A percentile compares a stretch with the other conserved stretches of the same genome.
Conservation (phyloP, 352 stramenopile genomes). For the Pelagophyceae sp. region DNA sequence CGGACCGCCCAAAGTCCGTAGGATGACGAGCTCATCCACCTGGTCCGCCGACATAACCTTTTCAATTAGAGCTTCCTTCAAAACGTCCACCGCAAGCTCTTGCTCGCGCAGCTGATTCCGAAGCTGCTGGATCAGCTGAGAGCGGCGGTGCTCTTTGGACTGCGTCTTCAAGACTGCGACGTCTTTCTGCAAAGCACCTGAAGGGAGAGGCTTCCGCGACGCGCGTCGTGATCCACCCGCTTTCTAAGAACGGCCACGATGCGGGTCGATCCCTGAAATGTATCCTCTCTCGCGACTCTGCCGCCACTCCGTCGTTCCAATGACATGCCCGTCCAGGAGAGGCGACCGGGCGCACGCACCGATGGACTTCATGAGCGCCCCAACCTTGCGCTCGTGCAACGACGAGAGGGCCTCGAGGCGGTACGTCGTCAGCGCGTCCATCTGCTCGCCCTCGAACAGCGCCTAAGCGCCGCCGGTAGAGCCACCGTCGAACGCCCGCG, state of each 20-base stretch:
- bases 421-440: neutral
- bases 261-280: too few relatives aligned
- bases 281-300: too few relatives aligned
- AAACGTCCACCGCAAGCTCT: conserved; percentile 65
- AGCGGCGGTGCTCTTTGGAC: conserved; percentile 69
- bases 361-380: conserved; percentile 70
- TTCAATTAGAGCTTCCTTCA: conserved; percentile 53
- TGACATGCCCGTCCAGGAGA: too few relatives aligned
- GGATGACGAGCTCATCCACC: conserved; percentile 72
- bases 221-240: too few relatives aligned
- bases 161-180: conserved; percentile 58
- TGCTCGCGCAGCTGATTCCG: conserved; percentile 62
- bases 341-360: too few relatives aligned
- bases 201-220: too few relatives aligned
- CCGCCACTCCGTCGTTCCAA: too few relatives aligned
- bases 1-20: conserved; percentile 56
- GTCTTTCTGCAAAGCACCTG: conserved; percentile 66
- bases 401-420: conserved; percentile 1
- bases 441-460: neutral
- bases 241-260: too few relatives aligned
- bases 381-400: conserved; percentile 35
- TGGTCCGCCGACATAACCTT: conserved; percentile 24
- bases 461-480: too few relatives aligned
- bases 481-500: too few relatives aligned
- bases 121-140: conserved; percentile 66